Base-by-base conservation (phyloP, 2,329 filamentous ascomycete genomes). In the Diaporthe sp. region DNA sequence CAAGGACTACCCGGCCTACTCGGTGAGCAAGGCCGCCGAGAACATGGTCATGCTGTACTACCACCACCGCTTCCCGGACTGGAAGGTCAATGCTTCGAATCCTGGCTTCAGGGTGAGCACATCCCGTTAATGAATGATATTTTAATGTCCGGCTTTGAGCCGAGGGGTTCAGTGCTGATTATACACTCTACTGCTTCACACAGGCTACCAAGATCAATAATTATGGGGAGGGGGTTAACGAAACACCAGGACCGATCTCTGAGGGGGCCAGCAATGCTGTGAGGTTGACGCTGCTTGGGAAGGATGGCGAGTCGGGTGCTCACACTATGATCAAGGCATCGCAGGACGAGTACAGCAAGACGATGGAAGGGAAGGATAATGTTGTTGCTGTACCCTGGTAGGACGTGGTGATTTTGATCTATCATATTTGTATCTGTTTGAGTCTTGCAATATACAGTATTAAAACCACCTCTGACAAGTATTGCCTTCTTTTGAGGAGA, bases 171-270 rank as follows among this genome's bases (percentile, higher is more conserved):
- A 8, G 8, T n/a, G 28, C 37, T 71, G 31, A 67, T 44, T 0
- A 39, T 39, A 9, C 9, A 39, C 19, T 46, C 19, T n/a, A 17
- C 31, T 31, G 58, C 12, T 22, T 28, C 4, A 4, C 51, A 28
- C 9, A 71, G 68, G 51, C 68, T 34, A 71, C 68, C 51, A 71
- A 58, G 68, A n/a, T 71, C 37, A 58, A 71, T 17, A 46, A 71
- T 31, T 71, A 58, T 5, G 51, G 68, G 7, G 4, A 31, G 51
- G 68, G 49, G 2, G 28, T 44, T 25, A n/a, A 46, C 17, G 51
- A 71, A 19, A 71, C 68, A 8, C 68, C 68, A 0, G 68, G 68
- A 10, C 51, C 68, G 17, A 44, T 58, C 19, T 71, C 68, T 25
- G 68, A 71, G 19, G 68, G 68, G 37, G 68, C 68, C 2, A 46